Base-by-base conservation (phyloP, 2,329 filamentous ascomycete species). In the Phoma sp. region DNA sequence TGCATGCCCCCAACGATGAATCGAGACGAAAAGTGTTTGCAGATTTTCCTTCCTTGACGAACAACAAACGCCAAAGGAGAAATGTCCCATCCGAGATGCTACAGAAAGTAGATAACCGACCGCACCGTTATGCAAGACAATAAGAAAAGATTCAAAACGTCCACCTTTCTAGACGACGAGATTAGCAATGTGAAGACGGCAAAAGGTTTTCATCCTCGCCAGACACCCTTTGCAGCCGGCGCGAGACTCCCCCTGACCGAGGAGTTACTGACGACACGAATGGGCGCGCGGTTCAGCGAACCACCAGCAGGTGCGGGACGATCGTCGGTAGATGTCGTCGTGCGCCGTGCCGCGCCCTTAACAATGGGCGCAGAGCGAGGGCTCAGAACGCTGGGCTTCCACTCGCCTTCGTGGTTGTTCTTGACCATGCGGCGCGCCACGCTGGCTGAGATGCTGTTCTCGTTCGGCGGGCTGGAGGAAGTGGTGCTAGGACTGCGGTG, bases 341-440 rank as follows among this genome's bases (percentile, higher is more conserved):
- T 76, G 35, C 73, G 67, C 51, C 73, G 61, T 10, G 65, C 68
- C 18, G 65, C 74, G 4, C 74, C 78, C 69, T 88, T 89, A 64
- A 82, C 79, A 25, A 88, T 79, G 1, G 85, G 82, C 14, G 83
- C 77, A 63, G 79, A 80, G 30, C 86, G 79, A 25, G 87, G 87
- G 61, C 84, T 86, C 44, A 89, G 74, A 11, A 89, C 85, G 52
- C 80, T 83, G 35, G 75, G 75, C 55, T 82, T 82, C 65, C 77
- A 79, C 14, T 83, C 81, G 43, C 79, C 77, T 37, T 84, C 83
- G 61, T 83, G 84, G 29, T 86, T 82, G 42, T 79, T 82, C 67
- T 83, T 86, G 35, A 86, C 83, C 84, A 89, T 88, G 11, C 87
- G 80, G 38, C 87, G 79, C 24, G 87, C 86, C 58, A 88, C 86